Evolutionary conservation across 2,329 filamentous ascomycete genomes (phyloP).

Genomic region (Neonectria punicea): DNA sequence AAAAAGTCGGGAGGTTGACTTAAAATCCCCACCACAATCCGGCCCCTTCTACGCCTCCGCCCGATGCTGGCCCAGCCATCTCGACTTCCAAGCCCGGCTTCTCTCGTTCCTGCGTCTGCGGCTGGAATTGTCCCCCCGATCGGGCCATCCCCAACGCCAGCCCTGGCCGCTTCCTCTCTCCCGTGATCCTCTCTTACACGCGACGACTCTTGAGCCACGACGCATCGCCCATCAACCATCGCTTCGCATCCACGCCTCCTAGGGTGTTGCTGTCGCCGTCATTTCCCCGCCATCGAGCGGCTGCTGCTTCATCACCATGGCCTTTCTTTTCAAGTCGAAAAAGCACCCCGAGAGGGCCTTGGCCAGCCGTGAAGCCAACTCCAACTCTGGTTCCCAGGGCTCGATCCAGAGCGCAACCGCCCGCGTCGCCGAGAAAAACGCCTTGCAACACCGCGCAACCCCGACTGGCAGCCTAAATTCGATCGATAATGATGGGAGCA

Average conservation of each 20-base stretch:
- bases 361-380: constrained; percentile 65
- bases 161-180: constrained; percentile 21
- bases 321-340: constrained; percentile 86
- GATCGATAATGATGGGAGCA: constrained; percentile 66
- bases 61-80: constrained; percentile 60
- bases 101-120: constrained; percentile 45
- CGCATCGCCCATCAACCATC: constrained; percentile 17
- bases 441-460: constrained; percentile 67
- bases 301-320: constrained; percentile 66
- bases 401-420: constrained; percentile 61
- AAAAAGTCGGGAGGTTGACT: constrained; percentile 51
- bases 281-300: constrained; percentile 50
- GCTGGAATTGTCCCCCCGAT: constrained; percentile 38
- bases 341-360: constrained; percentile 74
- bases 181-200: constrained; percentile 34
- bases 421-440: constrained; percentile 63
- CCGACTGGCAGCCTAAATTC: constrained; percentile 84
- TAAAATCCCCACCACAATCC: constrained; percentile 44
- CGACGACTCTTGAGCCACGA: constrained; percentile 31
- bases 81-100: constrained; percentile 50
- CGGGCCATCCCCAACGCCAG: constrained; percentile 23
- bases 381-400: constrained; percentile 56
- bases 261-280: constrained; percentile 33
- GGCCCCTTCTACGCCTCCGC: constrained; percentile 42
- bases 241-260: constrained; percentile 15